Base-by-base conservation (phyloP, 345 rosid species). In the Eucalyptus polybractea region DNA sequence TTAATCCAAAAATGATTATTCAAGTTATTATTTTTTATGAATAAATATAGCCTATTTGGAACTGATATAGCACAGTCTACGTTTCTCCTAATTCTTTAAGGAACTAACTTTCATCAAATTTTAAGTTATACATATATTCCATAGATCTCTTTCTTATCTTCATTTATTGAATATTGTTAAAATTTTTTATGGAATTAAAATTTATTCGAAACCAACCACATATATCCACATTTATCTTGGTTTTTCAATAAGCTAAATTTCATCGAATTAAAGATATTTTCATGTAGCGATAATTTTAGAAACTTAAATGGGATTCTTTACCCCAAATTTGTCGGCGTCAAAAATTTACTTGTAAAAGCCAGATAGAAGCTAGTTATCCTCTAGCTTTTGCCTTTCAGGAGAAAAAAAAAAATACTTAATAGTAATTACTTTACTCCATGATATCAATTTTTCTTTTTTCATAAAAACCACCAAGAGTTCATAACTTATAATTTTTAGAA, bases 101-200 rank as follows among this genome's bases (percentile, higher is more conserved):
- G 13, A 67, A 4, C 12, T 31, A 3, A 31, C 42, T 69, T 31
- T 31, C 42, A 69, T 16, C 12, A 8, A 69, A 69, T 69, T 69
- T 5, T 8, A 5, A 9, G 5, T 53, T 33, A n/a, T 17, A 6
- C 4, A 51, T 69, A 69, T 53, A 54, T 54, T 19, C 10, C 10
- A 45, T 1, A 5, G n/a, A 58, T 58, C 65, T 58, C 65, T 58
- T 58, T 1, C 65, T 25, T 25, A 25, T 58, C 22, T 8, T 8
- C 19, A 19, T 69, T 4, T 69, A n/a, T 17, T 0, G 7, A 4
- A 19, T 33, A 17, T 33, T 31, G 12, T 72, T 10, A 3, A 33
- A 33, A 2, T 0, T 0, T 25, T 8, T 8, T 16, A 69, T 31
- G 80, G 2, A 2, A 69, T 69, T 31, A 31, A 10, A 33, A 7